Conservation (phyloP, 1,139 yeast species). For the Hemisphaericaspora lyxosophila region DNA sequence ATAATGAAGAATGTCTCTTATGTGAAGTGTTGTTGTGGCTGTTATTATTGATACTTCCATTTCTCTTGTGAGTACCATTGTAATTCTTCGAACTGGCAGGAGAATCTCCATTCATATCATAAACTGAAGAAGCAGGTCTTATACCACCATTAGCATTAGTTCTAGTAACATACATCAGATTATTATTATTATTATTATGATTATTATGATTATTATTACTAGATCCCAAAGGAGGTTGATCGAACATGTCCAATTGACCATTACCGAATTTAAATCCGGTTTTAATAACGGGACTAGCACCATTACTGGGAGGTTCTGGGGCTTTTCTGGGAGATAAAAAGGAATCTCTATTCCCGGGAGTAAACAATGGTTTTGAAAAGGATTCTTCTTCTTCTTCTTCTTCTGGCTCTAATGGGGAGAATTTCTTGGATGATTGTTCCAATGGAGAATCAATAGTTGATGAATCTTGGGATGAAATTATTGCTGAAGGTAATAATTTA, state of each 20-base stretch:
- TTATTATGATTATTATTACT: constrained; percentile 12
- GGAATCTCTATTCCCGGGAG: constrained; percentile 7
- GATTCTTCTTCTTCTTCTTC: background rate
- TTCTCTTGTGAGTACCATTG: constrained; percentile 9
- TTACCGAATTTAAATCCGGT: constrained; percentile 25
- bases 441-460: background rate
- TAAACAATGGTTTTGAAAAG: constrained; percentile 5
- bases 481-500: constrained; percentile 1
- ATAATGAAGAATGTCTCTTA: constrained; percentile 47
- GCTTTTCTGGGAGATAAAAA: constrained; percentile 63
- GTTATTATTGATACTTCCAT: background rate
- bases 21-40: constrained; percentile 23
- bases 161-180: constrained; percentile 24
- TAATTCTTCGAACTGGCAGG: background rate
- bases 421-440: background rate
- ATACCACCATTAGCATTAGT: constrained; percentile 20
- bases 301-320: constrained; percentile 32
- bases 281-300: constrained; percentile 21
- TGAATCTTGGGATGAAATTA: constrained; percentile 1
- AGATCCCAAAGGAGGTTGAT: too few species aligned
- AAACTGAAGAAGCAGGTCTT: constrained; percentile 48
- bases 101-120: constrained; percentile 22
- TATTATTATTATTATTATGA: constrained; percentile 13
- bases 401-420: background rate
- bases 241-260: too few species aligned